Evolutionary conservation across 2,329 filamentous ascomycete genomes (phyloP), one percentile per base, ranked within the genome.

Genomic region (Epichloe aotearoae): DNA sequence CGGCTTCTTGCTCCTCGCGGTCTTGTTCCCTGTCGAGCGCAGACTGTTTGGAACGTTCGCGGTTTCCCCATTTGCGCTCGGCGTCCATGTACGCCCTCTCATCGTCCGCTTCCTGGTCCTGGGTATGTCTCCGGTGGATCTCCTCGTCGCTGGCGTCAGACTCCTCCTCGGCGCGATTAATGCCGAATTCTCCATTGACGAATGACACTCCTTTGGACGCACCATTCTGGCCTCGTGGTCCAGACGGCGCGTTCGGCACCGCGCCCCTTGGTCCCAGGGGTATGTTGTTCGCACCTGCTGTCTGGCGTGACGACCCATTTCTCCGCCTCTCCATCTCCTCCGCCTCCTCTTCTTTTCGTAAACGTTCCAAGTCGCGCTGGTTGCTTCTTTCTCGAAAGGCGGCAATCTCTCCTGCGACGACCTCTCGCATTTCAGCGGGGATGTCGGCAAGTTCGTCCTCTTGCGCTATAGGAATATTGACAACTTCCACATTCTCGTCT

Each of bases 361-460:
- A 70, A 3, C 93, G 85, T 66, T 98, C 93, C 62, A 94, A 71
- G 62, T 98, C 93, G 39, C 91, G 79, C 54, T 86, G 82, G 53
- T 83, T 95, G 58, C 91, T 96, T 19, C 91, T 79, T 57, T 98
- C 93, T 56, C 93, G 79, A 72, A 98, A 98, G 0, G 90, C 87
- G 0, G 88, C 83, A 60, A 98, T 98, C 65, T 98, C 94, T 52
- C 84, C 84, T 0, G 93, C 88, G 15, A 98, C 93, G 0, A 88
- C 90, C 64, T 95, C 93, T 23, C 93, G 83, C 88, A 95, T 94
- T 64, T 97, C 93, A 1, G 88, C 84, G 0, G 93, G 93, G 46
- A 98, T 96, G 61, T 98, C 93, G 19, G 90, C 84, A 33, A 98
- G 74, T 62, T 98, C 93, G 62, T 98, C 94, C 55, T 98, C 93